Conservation (phyloP, 2,329 filamentous ascomycete genomes). For the Botrytis galanthina region DNA sequence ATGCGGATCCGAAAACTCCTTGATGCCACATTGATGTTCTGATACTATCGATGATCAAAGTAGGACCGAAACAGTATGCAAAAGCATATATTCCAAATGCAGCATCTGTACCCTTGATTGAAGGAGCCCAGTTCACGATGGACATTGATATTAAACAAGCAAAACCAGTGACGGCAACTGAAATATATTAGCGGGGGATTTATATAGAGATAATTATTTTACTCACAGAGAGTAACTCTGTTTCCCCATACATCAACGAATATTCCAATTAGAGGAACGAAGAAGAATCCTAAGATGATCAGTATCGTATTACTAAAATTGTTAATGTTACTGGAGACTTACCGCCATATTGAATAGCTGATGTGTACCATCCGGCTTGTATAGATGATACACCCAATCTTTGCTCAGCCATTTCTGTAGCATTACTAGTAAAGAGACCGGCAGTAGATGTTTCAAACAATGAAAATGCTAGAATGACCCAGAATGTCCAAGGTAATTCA, state of each 20-base stretch:
- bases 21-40: conserved; percentile 60
- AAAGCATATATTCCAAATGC: conserved; percentile 60
- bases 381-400: conserved; percentile 55
- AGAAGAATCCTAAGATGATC: conserved; percentile 48
- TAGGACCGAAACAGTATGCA: conserved; percentile 54
- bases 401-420: conserved; percentile 59
- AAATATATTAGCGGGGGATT: not conserved
- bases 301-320: not conserved
- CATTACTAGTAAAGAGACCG: conserved; percentile 54
- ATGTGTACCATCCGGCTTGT: conserved; percentile 59
- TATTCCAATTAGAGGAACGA: conserved; percentile 50
- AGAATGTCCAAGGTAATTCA: conserved; percentile 58
- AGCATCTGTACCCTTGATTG: conserved; percentile 52
- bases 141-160: conserved; percentile 54
- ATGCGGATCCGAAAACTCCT: conserved; percentile 58
- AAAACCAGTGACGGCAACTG: conserved; percentile 45
- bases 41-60: conserved; percentile 58
- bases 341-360: conserved; percentile 54
- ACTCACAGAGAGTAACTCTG: conserved; percentile 46
- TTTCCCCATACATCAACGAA: conserved; percentile 53
- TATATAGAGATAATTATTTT: not conserved
- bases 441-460: conserved; percentile 59
- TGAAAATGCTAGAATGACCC: conserved; percentile 54
- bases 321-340: not conserved
- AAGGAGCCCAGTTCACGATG: conserved; percentile 52